Evolutionary conservation across 164 flowering plant species (phyloP).

Genomic region (Stephania japonica): DNA sequence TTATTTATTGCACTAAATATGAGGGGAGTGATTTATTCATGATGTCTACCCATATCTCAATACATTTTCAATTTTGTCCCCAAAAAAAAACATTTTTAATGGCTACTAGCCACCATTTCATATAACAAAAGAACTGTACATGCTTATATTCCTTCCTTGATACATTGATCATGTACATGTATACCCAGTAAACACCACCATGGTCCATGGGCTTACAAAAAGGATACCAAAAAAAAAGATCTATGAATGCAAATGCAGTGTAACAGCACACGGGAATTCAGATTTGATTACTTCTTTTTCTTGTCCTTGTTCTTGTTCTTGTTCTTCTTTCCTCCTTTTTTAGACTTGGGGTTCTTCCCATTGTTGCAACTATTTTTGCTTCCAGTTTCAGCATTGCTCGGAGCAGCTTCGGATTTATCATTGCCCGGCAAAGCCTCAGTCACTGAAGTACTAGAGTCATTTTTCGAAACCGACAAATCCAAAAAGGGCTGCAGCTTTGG

Average conservation of each 20-base stretch:
- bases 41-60: too few relatives aligned
- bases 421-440: neutral
- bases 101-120: neutral
- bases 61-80: neutral
- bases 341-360: slow-evolving; percentile 2
- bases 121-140: neutral
- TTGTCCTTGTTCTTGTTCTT: neutral
- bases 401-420: slow-evolving; percentile 1
- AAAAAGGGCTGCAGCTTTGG: slow-evolving; percentile 21
- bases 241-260: neutral
- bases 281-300: neutral
- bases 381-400: neutral
- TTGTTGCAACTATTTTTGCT: neutral
- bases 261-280: too few relatives aligned
- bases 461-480: slow-evolving; percentile 15
- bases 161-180: neutral
- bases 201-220: too few relatives aligned
- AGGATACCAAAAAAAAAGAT: neutral
- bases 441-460: neutral
- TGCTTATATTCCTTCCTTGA: neutral
- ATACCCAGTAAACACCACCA: neutral
- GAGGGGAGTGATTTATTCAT: too few relatives aligned
- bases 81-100: too few relatives aligned
- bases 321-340: neutral
- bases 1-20: too few relatives aligned